phyloP scores from a whole-genome alignment of 1,284 basidiomycete species.

The Rhizoctonia solani region DNA sequence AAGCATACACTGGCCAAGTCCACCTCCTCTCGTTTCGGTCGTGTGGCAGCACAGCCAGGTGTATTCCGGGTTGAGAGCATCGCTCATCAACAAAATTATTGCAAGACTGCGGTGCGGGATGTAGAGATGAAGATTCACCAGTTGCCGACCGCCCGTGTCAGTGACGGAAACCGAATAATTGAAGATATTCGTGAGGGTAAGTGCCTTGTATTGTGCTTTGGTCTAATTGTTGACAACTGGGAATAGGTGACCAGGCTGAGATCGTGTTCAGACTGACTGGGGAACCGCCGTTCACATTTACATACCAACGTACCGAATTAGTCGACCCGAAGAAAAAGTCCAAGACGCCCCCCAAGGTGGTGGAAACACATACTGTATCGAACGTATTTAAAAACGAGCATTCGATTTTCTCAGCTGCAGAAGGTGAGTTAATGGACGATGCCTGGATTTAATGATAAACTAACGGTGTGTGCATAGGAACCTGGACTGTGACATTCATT shows the following conservation, averaged over 20 bases:
- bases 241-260: conserved; percentile 83
- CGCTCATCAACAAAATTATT: conserved; percentile 89
- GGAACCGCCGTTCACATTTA: conserved; percentile 94
- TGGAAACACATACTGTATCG: conserved; percentile 87
- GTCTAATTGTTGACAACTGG: conserved; percentile 33
- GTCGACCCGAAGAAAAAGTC: conserved; percentile 62
- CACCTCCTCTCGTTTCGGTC: conserved; percentile 78
- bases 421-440: conserved; percentile 59
- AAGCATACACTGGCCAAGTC: conserved; percentile 76
- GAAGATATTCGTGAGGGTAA: conserved; percentile 85
- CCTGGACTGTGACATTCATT: conserved; percentile 91
- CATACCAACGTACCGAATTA: conserved; percentile 79
- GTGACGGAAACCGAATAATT: conserved; percentile 77
- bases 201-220: not conserved
- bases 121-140: conserved; percentile 78
- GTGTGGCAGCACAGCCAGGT: conserved; percentile 80
- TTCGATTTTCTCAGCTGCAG: conserved; percentile 84
- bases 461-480: conserved; percentile 55
- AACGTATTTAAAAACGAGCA: conserved; percentile 78
- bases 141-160: conserved; percentile 85
- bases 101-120: conserved; percentile 78
- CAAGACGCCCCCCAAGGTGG: conserved; percentile 64
- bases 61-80: conserved; percentile 82
- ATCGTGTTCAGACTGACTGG: conserved; percentile 88
- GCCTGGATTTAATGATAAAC: not conserved